Base-by-base conservation (phyloP, 2,329 filamentous ascomycete genomes). In the Fusarium albidum region DNA sequence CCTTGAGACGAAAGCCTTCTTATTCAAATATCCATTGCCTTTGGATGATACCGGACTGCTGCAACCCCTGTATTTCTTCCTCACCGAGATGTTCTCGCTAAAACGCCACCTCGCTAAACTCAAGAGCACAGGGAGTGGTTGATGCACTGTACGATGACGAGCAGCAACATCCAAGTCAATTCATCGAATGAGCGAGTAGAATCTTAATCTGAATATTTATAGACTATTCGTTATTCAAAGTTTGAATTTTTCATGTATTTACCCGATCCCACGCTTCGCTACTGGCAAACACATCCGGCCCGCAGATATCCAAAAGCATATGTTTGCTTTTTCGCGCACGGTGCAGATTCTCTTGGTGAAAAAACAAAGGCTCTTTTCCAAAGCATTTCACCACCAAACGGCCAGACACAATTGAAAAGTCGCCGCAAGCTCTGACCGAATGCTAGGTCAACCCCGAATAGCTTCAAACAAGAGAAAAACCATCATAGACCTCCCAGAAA, bases 281-380 rank as follows among this genome's bases (percentile, higher is more conserved):
- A 14, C 6, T 37, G 38, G 37, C 40, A 17, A 17, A 43, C 9
- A 13, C 28, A 43, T 12, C 14, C 40, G 27, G 17, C n/a, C 17
- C 15, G 17, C 21, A n/a, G n/a, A n/a, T n/a, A n/a, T n/a, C n/a
- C n/a, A n/a, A n/a, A n/a, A n/a, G n/a, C n/a, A n/a, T n/a, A 59
- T 61, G 34, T 51, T 61, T 61, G 53, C 58, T 61, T 61, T 61
- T 61, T 15, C 42, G 35, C 18, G 43, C 49, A 61, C 59, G 43
- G 58, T 57, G 52, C 57, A 59, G 55, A 34, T 52, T 26, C 31
- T 61, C 54, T 53, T 13, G 25, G 55, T 44, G 41, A 38, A 37
- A 37, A 48, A 42, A 35, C 33, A 17, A 32, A 48, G 31, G 55
- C 39, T 31, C 34, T 13, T 13, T 14, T 25, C n/a, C 13, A 21